Base-by-base conservation (phyloP, 2,329 filamentous ascomycete genomes). In the Hymenoscyphus repandus region DNA sequence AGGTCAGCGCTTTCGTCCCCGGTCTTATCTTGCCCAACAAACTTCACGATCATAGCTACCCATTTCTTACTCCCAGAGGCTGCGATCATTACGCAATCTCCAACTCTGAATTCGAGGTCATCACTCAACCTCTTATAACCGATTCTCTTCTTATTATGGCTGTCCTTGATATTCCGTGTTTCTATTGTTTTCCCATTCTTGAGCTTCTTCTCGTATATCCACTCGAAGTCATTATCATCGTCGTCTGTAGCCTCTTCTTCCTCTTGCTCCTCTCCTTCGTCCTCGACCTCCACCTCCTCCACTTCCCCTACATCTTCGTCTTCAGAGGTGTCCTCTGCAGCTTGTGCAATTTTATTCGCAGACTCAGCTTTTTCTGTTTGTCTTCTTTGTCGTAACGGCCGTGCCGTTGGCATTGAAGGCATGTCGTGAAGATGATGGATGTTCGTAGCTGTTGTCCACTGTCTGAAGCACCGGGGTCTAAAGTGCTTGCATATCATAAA, bases 11-110 rank as follows among this genome's bases (percentile, higher is more conserved):
- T 83, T 74, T 90, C 96, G 39, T 86, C 80, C 3, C 82, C 84
- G 11, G 86, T 83, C 17, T 88, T 78, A 41, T 86, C 83, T 31
- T 84, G 80, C 41, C 92, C 83, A 36, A 84, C 66, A 59, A 99
- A 96, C 39, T 88, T 84, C 62, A 85, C 86, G 47, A 96, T 86
- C 55, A 99, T 83, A 32, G 89, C 93, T 2, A 95, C 87, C 91
- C 93, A 99, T 10, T 90, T 87, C 62, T 89, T 89, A 37, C 82
- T 80, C 3, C 88, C 90, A 36, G 95, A 89, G 1, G 91, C 89
- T 68, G 95, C 95, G 49, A 99, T 76, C 37, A 97, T 75, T 33
- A 97, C 85, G 17, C 82, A 80, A 64, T 99, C 90, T 40, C 93
- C 93, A 34, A 96, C 67, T 48, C 73, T 78, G 70, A 90, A 96